phyloP scores from a whole-genome alignment of 371 early-diverging fungal genomes.

The Zopfochytrium polystomum region DNA sequence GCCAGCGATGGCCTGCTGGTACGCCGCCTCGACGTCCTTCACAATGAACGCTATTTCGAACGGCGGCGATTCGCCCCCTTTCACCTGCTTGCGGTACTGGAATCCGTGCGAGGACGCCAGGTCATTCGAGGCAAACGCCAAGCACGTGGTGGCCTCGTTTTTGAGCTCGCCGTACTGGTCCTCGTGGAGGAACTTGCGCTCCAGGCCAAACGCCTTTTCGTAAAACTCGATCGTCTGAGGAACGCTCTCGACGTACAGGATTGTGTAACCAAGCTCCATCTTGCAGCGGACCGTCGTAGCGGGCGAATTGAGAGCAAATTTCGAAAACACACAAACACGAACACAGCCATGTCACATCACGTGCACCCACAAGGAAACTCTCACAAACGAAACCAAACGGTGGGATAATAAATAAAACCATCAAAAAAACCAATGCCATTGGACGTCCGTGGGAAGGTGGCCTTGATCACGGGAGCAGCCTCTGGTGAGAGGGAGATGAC shows the following conservation, averaged over 20 bases:
- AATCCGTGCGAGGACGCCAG: constrained; percentile 1
- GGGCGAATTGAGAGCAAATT: too few species aligned
- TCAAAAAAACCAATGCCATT: too few species aligned
- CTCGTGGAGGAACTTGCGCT: neutral
- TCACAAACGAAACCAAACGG: neutral
- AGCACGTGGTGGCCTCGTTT: neutral
- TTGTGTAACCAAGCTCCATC: constrained; percentile 1
- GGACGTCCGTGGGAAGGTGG: constrained; percentile 52
- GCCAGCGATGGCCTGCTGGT: neutral
- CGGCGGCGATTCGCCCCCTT: neutral
- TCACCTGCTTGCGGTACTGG: neutral
- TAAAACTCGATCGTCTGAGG: neutral
- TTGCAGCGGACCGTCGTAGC: too few species aligned
- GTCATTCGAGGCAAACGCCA: too few species aligned
- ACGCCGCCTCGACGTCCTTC: neutral
- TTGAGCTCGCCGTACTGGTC: neutral
- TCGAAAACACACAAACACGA: too few species aligned
- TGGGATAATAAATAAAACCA: too few species aligned
- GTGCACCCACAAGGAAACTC: too few species aligned
- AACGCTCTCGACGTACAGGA: constrained; percentile 3
- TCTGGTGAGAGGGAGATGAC: too few species aligned
- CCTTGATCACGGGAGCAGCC: constrained; percentile 62
- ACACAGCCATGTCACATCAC: too few species aligned
- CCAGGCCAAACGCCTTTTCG: neutral
- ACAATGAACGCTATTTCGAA: constrained; percentile 1